Evolutionary conservation across 768 basidiomycete genomes (phyloP).

Genomic region (Trametes coccinea): DNA sequence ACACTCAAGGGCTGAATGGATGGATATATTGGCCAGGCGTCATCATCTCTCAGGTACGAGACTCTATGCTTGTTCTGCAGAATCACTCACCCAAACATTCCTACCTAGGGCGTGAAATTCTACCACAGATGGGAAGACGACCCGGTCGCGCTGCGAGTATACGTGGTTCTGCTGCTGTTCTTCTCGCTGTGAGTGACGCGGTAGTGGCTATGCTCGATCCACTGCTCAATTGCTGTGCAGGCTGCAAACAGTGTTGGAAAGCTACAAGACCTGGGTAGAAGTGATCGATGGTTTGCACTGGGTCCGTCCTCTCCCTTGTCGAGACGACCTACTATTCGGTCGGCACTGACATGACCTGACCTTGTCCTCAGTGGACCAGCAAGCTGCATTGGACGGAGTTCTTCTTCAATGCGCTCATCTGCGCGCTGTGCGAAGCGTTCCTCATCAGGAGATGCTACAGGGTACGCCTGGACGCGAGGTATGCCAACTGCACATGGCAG

Average conservation of each 20-base stretch:
- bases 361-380: constrained; percentile 32
- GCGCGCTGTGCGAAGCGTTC: constrained; percentile 48
- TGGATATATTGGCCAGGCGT: constrained; percentile 11
- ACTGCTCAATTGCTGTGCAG: constrained; percentile 10
- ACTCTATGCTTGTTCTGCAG: neutral
- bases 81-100: neutral
- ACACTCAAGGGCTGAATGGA: too few species aligned
- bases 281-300: constrained; percentile 24
- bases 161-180: constrained; percentile 41
- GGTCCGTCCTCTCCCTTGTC: constrained; percentile 10
- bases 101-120: constrained; percentile 25
- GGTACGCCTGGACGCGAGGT: constrained; percentile 29
- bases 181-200: constrained; percentile 43
- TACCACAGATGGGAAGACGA: constrained; percentile 37
- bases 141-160: constrained; percentile 42
- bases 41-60: constrained; percentile 28
- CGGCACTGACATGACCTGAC: neutral
- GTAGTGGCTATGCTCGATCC: neutral
- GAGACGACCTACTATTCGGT: neutral
- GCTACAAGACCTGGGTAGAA: constrained; percentile 33
- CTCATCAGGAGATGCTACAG: constrained; percentile 55
- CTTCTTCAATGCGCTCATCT: constrained; percentile 50
- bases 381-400: constrained; percentile 46
- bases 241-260: constrained; percentile 28
- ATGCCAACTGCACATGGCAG: too few species aligned